Percentiles rank a stretch among this genome's conserved stretches.
Conservation (phyloP, 257 asterid species). For the Parsonsia alboflavescens region DNA sequence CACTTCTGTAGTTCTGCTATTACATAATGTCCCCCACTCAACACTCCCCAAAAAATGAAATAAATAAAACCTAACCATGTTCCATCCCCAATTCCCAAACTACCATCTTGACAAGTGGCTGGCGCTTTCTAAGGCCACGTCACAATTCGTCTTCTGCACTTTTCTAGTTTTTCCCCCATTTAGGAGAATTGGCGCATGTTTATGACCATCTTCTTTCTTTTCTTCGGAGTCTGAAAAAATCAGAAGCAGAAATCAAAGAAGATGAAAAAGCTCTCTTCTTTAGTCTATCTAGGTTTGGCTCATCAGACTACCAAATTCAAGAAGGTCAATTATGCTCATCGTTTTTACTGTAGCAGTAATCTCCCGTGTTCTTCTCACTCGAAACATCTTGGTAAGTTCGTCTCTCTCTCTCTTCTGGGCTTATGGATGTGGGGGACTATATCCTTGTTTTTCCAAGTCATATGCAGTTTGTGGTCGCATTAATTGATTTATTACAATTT, state of each 20-base stretch:
- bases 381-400: constrained; percentile 49
- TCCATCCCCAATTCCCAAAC: background rate
- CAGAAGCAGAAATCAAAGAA: background rate
- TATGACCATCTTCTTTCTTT: background rate
- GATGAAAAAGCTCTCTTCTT: constrained; percentile 45
- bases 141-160: constrained; percentile 1
- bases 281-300: constrained; percentile 29
- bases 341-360: constrained; percentile 40
- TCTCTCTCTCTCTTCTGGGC: background rate
- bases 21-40: too few species aligned
- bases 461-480: background rate
- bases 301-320: constrained; percentile 27
- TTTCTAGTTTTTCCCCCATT: background rate
- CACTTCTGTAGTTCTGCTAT: background rate
- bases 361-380: constrained; percentile 40
- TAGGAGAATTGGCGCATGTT: constrained; percentile 14
- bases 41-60: too few species aligned
- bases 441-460: background rate
- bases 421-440: background rate
- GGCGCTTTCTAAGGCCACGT: constrained; percentile 15
- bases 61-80: background rate
- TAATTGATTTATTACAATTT: background rate
- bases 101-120: constrained; percentile 10
- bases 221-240: background rate
- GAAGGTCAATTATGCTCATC: constrained; percentile 18